Base-by-base conservation (phyloP, 2,329 filamentous ascomycete genomes). In the Paramyrothecium roridum region DNA sequence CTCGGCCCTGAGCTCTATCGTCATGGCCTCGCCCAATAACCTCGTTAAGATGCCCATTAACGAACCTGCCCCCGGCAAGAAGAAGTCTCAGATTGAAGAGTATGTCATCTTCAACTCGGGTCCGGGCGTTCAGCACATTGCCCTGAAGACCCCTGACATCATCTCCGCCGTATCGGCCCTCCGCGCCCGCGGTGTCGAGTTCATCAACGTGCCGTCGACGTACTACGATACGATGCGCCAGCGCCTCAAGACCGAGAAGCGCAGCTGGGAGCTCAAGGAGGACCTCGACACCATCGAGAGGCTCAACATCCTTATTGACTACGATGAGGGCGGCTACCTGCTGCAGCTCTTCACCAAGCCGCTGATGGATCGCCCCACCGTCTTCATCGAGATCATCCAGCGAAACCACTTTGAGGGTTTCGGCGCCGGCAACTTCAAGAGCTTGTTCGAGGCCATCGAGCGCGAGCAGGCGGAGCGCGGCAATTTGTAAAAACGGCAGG, bases 41-140 rank as follows among this genome's bases (percentile, higher is more conserved):
- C 72, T 89, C 4, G 91, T 97, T 74, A 97, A 97, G 78, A 97
- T 97, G 92, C 93, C 93, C 66, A 96, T 98, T 82, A 97, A 97
- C 79, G 93, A 97, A 76, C 93, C 93, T 2, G 93, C 93, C 1
- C 79, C 84, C 1, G 93, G 93, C 56, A 95, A 95, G 78, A 93
- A 91, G 75, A 90, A 91, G 73, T 91, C 87, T 12, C 93, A 98
- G 76, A 97, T 98, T 64, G 93, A 97, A 73, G 93, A 97, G 76
- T 93, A 88, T 69, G 86, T 97, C 62, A 81, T 90, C 70, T 97
- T 95, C 80, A 96, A 96, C 78, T 85, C 88, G 52, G 93, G 93
- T 1, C 79, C 93, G 0, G 93, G 93, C 49, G 91, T 97, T 0
- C 93, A 97, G 77, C 93, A 97, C 76, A 95, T 97, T 62, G 93